These are phyloP conservation scores for Endoconidiophora polonica DNA, from an alignment of 2,329 filamentous ascomycete genomes.

Conservation along the genomic window DNA sequence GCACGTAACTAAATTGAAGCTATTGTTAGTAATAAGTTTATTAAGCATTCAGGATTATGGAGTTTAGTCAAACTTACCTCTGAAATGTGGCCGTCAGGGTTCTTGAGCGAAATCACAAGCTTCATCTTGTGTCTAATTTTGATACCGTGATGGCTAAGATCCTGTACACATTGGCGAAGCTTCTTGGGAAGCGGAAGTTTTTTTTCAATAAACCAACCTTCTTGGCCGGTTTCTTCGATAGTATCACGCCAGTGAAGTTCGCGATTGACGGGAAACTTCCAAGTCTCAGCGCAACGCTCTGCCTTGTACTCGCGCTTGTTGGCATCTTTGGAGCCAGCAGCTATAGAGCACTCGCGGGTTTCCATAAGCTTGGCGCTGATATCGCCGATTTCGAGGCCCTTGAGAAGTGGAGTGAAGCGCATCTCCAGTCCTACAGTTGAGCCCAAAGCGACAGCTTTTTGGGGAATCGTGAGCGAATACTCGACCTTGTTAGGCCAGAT, in stretches of 20 bases:
- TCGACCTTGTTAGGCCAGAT: conserved; percentile 96
- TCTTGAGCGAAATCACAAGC: conserved; percentile 77
- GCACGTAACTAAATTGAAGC: conserved; percentile 49
- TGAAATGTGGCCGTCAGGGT: conserved; percentile 79
- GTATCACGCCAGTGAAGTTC: conserved; percentile 53
- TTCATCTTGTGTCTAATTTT: conserved; percentile 88
- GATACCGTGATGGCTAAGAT: conserved; percentile 75
- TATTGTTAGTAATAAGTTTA: conserved; percentile 8
- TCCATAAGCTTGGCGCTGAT: conserved; percentile 71
- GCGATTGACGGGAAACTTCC: conserved; percentile 37
- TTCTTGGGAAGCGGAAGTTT: conserved; percentile 60
- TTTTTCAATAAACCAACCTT: conserved; percentile 46
- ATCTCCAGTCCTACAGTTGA: conserved; percentile 74
- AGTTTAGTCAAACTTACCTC: conserved; percentile 39
- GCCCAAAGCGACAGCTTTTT: conserved; percentile 87
- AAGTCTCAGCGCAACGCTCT: conserved; percentile 45
- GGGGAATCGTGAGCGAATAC: conserved; percentile 84
- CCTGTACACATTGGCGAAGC: conserved; percentile 70
- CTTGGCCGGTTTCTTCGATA: conserved; percentile 49
- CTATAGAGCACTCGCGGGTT: conserved; percentile 48
- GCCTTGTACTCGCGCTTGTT: conserved; percentile 41
- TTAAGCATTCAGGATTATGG: neutral
- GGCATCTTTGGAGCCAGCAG: conserved; percentile 25
- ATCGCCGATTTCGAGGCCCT: conserved; percentile 72
- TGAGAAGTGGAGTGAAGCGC: conserved; percentile 71